Evolutionary conservation across 352 stramenopile genomes (phyloP), one percentile per base, ranked within the genome.

Genomic region (Pythium rishiriense): DNA sequence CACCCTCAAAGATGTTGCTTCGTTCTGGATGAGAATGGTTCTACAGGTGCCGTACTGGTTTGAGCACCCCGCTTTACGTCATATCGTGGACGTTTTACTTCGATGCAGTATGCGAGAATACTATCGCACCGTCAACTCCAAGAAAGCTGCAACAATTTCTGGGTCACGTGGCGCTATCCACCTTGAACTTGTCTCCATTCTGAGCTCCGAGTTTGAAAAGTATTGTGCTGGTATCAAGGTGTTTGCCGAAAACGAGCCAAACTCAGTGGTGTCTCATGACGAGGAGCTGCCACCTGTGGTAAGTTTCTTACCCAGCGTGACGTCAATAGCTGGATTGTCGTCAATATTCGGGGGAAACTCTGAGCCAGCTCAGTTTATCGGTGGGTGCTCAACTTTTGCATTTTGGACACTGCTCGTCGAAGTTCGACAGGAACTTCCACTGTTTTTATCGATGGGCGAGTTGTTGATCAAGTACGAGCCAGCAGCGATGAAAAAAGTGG

Each of bases 21-120:
- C 61, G 2, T 91, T 88, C 46, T 93, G 85, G 85, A 68, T 80
- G 56, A 83, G 80, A 53, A 61, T 80, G 25, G 48, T 93, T 29
- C 62, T 92, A 1, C 78, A 87, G 58, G 82, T 92, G 15, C 85
- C 85, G 5, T 88, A 87, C 45, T 94, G 85, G 85, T 89, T 84
- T 58, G 83, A 94, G 60, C 87, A 90, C 55, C 70, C 77, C 24
- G 80, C 73, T 0, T 81, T 94, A 35, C 78, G 85, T 11, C 73
- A 90, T 61, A 56, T 92, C 3, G 31, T 91, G 19, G 83, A 94
- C 54, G 72, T 85, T n/a, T 64, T 94, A 15, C 28, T 91, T 11
- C 76, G 74, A 11, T 90, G 83, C 58, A 87, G 74, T 52, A 91
- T 90, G 79, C 76, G 73, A 25, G 68, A 62, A 37, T 75, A 55